Percentiles rank a stretch among this genome's conserved stretches.
Conservation (phyloP, 2,329 filamentous ascomycete species). For the Alternaria infectoria region DNA sequence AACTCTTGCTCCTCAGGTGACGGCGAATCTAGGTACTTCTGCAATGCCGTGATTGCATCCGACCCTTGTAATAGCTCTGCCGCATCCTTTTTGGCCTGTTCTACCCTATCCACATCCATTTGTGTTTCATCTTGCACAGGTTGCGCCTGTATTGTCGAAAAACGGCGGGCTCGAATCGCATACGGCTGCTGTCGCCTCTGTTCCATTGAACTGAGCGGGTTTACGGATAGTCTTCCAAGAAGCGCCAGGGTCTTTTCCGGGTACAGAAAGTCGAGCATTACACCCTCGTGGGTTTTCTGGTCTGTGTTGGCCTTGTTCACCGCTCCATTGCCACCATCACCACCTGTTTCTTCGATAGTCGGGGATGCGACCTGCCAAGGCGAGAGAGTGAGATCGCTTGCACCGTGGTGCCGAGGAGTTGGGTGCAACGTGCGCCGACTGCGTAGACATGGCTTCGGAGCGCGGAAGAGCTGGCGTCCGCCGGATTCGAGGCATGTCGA, state of each 20-base stretch:
- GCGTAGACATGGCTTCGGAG: slow-evolving; percentile 46
- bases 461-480: slow-evolving; percentile 59
- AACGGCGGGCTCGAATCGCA: slow-evolving; percentile 33
- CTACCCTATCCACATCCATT: slow-evolving; percentile 10
- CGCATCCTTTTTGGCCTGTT: slow-evolving; percentile 28
- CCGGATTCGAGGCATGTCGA: slow-evolving; percentile 65
- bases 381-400: slow-evolving; percentile 53
- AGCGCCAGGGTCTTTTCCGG: slow-evolving; percentile 53
- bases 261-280: slow-evolving; percentile 57
- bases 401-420: slow-evolving; percentile 63
- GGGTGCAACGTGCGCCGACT: slow-evolving; percentile 60
- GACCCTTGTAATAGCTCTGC: slow-evolving; percentile 19
- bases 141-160: slow-evolving; percentile 28
- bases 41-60: slow-evolving; percentile 27
- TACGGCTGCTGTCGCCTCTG: slow-evolving; percentile 28
- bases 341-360: slow-evolving; percentile 9
- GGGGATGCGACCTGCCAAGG: slow-evolving; percentile 35
- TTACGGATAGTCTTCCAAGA: slow-evolving; percentile 36
- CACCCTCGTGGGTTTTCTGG: slow-evolving; percentile 9
- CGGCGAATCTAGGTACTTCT: slow-evolving; percentile 17
- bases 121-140: slow-evolving; percentile 9
- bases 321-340: slow-evolving; percentile 17
- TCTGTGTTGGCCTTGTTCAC: slow-evolving; percentile 5
- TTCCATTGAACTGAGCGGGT: slow-evolving; percentile 31
- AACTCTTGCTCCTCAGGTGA: slow-evolving; percentile 33